Base-by-base conservation (phyloP, 495 filamentous ascomycete species). In the Monascus purpureus region DNA sequence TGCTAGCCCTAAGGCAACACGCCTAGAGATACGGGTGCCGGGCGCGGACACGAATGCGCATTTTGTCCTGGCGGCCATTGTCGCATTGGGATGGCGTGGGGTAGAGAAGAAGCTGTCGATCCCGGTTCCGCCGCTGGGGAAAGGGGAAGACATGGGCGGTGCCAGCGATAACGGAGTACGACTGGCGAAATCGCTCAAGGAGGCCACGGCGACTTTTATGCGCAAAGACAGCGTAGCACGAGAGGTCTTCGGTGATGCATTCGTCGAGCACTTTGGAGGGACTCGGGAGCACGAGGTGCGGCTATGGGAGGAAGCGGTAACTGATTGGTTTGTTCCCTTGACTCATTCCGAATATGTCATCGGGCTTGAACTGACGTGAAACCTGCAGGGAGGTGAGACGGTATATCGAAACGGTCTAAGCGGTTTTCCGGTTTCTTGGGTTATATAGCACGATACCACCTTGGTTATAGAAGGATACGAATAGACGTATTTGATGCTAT, bases 291-390 rank as follows among this genome's bases (percentile, higher is more conserved):
- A 97, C 55, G 90, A 97, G 54, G 67, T 86, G 42, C 63, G 75
- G 37, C 55, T 93, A 12, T 97, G 85, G 84, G 85, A 97, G 49
- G 87, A 95, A 50, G 83, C 85, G 1, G 85, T 93, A 6, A 93
- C 86, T 15, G 87, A 93, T 53, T 95, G 86, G 85, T 83, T 58
- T 41, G 73, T 69, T 22, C 5, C 20, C 20, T 9, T 9, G n/a
- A n/a, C n/a, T n/a, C n/a, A n/a, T n/a, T n/a, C n/a, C n/a, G n/a
- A n/a, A n/a, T n/a, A n/a, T n/a, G n/a, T n/a, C n/a, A n/a, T n/a
- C n/a, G n/a, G n/a, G n/a, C n/a, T n/a, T n/a, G n/a, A n/a, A 4
- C 13, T 13, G n/a, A 11, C 13, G 25, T 27, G 25, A 12, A 27
- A 12, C n/a, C 6, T 31, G 6, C 12, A 31, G 29, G 29, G 29